Base-by-base conservation (phyloP, 805 yeast species). In the Candida tibetensis region DNA sequence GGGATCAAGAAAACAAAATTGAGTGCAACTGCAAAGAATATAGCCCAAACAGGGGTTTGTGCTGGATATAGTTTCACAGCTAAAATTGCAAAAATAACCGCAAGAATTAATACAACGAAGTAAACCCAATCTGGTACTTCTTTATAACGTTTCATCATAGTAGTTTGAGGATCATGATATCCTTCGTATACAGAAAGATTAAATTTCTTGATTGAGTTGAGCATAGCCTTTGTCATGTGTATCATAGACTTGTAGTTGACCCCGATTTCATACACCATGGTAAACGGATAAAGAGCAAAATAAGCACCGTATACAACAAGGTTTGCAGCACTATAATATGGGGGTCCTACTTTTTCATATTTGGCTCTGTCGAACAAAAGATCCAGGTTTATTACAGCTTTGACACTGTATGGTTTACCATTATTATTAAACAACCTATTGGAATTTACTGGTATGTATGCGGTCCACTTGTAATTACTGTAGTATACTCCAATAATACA, bases 111-210 rank as follows among this genome's bases (percentile, higher is more conserved):
- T 5, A 62, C 46, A 6, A 47, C 25, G 4, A 51, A 23, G 42
- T 55, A 62, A 2, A 43, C 48, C 61, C 63, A 60, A 28, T 63
- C 67, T 1, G 67, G 67, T 17, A 60, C 66, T 44, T 63, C 69
- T 28, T 49, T 52, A 39, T 63, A 63, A 17, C 51, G 47, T 26
- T 46, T 46, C 68, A 62, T 63, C 60, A 61, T 57, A 34, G 46
- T 52, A 28, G 60, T 46, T 33, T 55, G 62, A 2, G 68, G 59
- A 39, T 63, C 69, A 29, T 57, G 38, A 40, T 53, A 63, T 1
- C 62, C 68, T 15, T 58, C 62, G 34, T 51, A 59, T 10, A 57
- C 49, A 1, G 67, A 59, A 28, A 44, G 45, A 8, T 32, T 42
- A 42, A 47, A 46, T 42, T 51, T 36, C 17, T 35, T 54, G 17